Evolutionary conservation across 495 filamentous ascomycete genomes (phyloP), one percentile per base, ranked within the genome.

Genomic region (Chaetomium tenue): DNA sequence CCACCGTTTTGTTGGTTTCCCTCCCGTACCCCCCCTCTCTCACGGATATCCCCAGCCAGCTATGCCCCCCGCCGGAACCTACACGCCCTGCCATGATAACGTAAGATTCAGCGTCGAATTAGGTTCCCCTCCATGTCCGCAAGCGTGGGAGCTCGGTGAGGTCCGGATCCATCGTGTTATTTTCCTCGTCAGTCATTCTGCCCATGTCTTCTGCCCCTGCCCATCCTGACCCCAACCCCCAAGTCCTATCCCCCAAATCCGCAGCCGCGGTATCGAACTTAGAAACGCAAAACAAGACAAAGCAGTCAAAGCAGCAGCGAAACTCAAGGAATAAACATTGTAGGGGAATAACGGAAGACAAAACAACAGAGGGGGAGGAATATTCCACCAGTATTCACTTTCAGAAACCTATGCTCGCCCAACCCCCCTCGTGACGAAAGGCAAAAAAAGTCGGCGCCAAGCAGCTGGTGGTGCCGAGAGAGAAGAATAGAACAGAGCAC

Each of bases 1-100:
- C 56, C 40, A 5, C 26, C 33, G 23, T 8, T 61, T 23, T 58
- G 57, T 58, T 46, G 51, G 60, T 64, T 42, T 2, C 15, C 26
- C 3, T n/a, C 37, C 20, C 23, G 5, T 8, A 39, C 3, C 56
- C 56, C 37, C 33, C 9, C n/a, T 23, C 37, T 11, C 3, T 16
- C 9, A 16, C 23, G 9, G 15, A 58, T 56, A 47, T 58, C 22
- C n/a, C 22, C 18, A 37, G 20, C 30, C 58, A 48, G 42, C 44
- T 18, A 47, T n/a, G n/a, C n/a, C n/a, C 3, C 46, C 3, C 33
- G 0, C 25, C 12, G 40, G 47, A 30, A 47, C 28, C 18, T 26
- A n/a, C 59, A 48, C 13, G 18, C 28, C n/a, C 50, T 39, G 12
- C 11, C 42, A 48, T 20, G 48, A 59, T 20, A 59, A 59, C 59